A percentile compares a stretch with the other conserved stretches of the same genome.
Conservation (phyloP, 306 rosid genomes). For the Echinosophora koreensis region DNA sequence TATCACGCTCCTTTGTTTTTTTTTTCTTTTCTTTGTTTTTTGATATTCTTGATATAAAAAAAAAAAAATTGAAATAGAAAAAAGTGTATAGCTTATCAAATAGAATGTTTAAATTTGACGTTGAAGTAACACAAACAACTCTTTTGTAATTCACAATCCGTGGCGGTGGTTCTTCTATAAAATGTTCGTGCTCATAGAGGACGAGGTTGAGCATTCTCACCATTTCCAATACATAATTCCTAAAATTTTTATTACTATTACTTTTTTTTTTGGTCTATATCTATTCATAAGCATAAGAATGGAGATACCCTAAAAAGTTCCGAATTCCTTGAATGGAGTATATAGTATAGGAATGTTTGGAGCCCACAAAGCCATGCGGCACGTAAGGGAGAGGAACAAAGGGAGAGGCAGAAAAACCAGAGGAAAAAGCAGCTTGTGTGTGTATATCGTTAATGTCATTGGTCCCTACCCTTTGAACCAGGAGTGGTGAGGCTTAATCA, state of each 20-base stretch:
- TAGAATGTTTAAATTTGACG: too few relatives aligned
- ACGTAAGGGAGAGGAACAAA: too few relatives aligned
- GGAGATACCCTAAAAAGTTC: background rate
- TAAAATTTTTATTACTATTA: background rate
- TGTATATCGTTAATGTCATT: background rate
- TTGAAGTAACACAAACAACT: too few relatives aligned
- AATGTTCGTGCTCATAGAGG: too few relatives aligned
- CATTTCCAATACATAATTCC: background rate
- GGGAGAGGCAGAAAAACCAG: slow-evolving; percentile 1
- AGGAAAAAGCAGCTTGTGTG: background rate
- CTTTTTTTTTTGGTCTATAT: background rate
- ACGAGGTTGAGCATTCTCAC: too few relatives aligned
- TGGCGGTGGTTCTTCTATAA: too few relatives aligned
- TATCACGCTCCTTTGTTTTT: too few relatives aligned
- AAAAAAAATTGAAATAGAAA: too few relatives aligned
- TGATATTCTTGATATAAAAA: too few relatives aligned
- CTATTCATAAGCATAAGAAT: background rate
- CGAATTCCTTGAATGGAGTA: background rate
- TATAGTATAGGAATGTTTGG: background rate
- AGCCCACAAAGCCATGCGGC: background rate
- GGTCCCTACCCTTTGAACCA: slow-evolving; percentile 19
- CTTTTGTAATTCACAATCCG: too few relatives aligned
- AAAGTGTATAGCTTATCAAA: too few relatives aligned
- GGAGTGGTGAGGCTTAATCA: slow-evolving; percentile 25
- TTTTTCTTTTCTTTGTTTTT: too few relatives aligned